A percentile compares a stretch with the other conserved stretches of the same genome.
Evolutionary conservation across 192 early-diverging fungal species (phyloP).

Genomic region (Backusella sp.): DNA sequence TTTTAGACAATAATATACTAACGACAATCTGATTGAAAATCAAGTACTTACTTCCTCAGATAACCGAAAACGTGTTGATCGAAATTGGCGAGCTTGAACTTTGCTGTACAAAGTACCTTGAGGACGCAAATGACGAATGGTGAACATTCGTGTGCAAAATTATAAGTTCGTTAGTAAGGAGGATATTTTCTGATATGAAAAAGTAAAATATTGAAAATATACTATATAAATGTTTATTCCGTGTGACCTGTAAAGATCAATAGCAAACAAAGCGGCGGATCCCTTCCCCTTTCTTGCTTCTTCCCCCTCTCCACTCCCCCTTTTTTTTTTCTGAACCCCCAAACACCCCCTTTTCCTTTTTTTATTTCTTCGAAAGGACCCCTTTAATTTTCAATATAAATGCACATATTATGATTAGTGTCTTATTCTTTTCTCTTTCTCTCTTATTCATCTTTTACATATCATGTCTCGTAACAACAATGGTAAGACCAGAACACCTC

Average conservation of each 20-base stretch:
- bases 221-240: not conserved
- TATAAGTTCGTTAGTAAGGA: not conserved
- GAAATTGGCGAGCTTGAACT: not conserved
- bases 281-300: not conserved
- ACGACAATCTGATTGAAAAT: not conserved
- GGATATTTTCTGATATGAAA: not conserved
- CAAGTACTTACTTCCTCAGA: not conserved
- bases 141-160: not conserved
- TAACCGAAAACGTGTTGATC: not conserved
- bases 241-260: constrained; percentile 1
- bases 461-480: constrained; percentile 10
- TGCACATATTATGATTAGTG: not conserved
- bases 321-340: not conserved
- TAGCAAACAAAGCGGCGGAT: not conserved
- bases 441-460: not conserved
- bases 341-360: not conserved
- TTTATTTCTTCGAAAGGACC: constrained; percentile 13
- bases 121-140: not conserved
- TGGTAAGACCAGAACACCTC: constrained; percentile 30
- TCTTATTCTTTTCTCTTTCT: constrained; percentile 5
- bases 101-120: not conserved
- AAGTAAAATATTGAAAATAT: not conserved
- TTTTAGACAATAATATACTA: not conserved
- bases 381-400: constrained; percentile 2
- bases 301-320: not conserved